Base-by-base conservation (phyloP, 129 eudicot genomes). In the Rutidosis leptorrhynchoides region DNA sequence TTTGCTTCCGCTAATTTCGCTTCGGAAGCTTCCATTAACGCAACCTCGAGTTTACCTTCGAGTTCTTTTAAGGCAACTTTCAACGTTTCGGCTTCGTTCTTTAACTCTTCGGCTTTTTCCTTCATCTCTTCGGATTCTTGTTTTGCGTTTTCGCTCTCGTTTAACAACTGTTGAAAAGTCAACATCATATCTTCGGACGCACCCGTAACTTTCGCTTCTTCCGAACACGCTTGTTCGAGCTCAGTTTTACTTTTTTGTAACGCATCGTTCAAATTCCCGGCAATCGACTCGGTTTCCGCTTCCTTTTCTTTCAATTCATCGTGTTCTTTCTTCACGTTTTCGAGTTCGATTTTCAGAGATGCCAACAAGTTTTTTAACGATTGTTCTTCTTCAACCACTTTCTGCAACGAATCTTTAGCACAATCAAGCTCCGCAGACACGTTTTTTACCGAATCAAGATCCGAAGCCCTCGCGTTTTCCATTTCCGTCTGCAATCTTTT, bases 351-450 rank as follows among this genome's bases (percentile, higher is more conserved):
- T 72, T 94, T 82, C 32, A 89, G 79, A 17, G 84, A 78, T 64
- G 86, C 95, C 78, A 86, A 77, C 77, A 84, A 60, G 73, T 66
- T 81, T 63, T 81, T 78, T 22, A 94, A 78, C 1, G 84, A 81
- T 53, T 32, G 79, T 66, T 86, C 96, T 77, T 94, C 99, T 58
- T 84, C 88, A 14, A 59, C 82, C 15, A 89, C 93, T 81, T 84
- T 89, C 42, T 77, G 85, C 57, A 94, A 67, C 12, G 95, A 86
- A 30, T 83, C 88, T 74, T 94, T 94, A 16, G 95, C 99, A 71
- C 77, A 85, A 67, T 84, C 90, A 77, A 94, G 80, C 51, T 89
- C 99, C 4, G 35, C 60, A 10, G 93, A 77, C 37, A 84, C 85
- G 10, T 60, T 67, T 73, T 74, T 84, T 51, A 89, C 78, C 25